Evolutionary conservation across 2,329 filamentous ascomycete species (phyloP), one percentile per base, ranked within the genome.

Genomic region (Coniochaeta sp.): DNA sequence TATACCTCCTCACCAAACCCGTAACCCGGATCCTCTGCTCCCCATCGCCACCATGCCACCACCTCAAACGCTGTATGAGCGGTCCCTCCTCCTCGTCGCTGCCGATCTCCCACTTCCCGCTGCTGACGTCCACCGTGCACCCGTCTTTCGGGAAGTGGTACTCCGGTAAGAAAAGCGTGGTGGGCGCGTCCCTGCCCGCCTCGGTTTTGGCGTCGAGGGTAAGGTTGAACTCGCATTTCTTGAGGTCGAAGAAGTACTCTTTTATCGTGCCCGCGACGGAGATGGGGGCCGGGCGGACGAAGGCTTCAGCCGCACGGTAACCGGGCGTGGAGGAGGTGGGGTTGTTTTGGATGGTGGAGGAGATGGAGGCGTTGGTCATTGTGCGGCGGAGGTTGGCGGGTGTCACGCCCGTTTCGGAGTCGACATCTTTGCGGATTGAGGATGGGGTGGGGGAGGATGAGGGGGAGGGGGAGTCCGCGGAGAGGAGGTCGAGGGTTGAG

Each of bases 31-130:
- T 76, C 47, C 73, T 83, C 69, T 97, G 92, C 58, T 91, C 83
- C 2, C 92, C 94, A 52, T 86, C 85, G 1, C 82, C 82, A n/a
- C n/a, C 38, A 69, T 99, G 91, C 91, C 92, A 96, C 94, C 94
- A 99, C 60, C 82, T 82, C 56, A 99, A 71, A 57, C 80, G 80
- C 71, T 96, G 92, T 54, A 90, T 74, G 58, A 82, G 72, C 5
- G 82, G 82, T 0, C 81, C 82, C 55, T 87, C 81, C 8, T 82
- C 78, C 52, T 91, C 86, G 54, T 91, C 85, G 5, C 75, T 79
- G 58, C 82, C 83, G 55, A 97, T 89, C 59, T 86, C 84, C 91
- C 91, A 99, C 64, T 92, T 94, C 6, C 95, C 95, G 0, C 87
- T 88, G 49, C 82, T 89, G 26, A 91, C 87, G 51, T 86, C 79